These are phyloP conservation scores for Asterophora parasitica DNA, from an alignment of 768 basidiomycete species.

Conservation along the genomic window DNA sequence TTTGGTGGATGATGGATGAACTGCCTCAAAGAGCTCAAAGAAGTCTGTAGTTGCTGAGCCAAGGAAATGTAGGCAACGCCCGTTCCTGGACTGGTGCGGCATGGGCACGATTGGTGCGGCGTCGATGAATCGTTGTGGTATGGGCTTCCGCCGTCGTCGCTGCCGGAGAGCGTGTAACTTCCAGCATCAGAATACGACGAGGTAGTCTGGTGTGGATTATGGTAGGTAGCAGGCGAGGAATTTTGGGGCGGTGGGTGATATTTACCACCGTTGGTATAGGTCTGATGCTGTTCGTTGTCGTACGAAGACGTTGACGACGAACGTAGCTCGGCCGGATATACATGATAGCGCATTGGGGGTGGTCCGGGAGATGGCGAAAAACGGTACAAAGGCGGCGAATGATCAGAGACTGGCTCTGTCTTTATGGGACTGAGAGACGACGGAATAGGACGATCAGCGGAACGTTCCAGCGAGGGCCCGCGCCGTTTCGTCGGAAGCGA, in stretches of 20 bases:
- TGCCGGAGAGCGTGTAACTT: conserved; percentile 31
- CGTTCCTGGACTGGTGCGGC: conserved; percentile 57
- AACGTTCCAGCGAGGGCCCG: conserved; percentile 30
- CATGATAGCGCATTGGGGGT: conserved; percentile 50
- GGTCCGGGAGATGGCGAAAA: conserved; percentile 53
- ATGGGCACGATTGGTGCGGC: conserved; percentile 48
- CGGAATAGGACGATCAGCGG: conserved; percentile 36
- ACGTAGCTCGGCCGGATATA: conserved; percentile 43
- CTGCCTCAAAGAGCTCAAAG: conserved; percentile 53
- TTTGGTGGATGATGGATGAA: conserved; percentile 54
- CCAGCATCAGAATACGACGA: conserved; percentile 36
- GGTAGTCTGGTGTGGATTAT: conserved; percentile 16
- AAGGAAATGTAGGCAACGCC: conserved; percentile 57
- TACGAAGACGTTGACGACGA: conserved; percentile 32
- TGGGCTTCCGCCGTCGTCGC: conserved; percentile 35
- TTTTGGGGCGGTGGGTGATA: conserved; percentile 16
- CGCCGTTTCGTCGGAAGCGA: conserved; percentile 39
- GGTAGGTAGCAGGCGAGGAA: conserved; percentile 25
- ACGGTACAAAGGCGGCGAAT: conserved; percentile 56
- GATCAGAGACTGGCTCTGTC: conserved; percentile 53
- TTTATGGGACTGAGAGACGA: conserved; percentile 60
- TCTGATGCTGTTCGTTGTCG: conserved; percentile 32
- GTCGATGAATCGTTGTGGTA: conserved; percentile 32
- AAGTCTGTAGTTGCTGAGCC: conserved; percentile 57
- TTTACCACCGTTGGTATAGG: conserved; percentile 15